Percentiles rank a stretch among this genome's conserved stretches.
Conservation (phyloP, 768 basidiomycete species). For the Tylopilus cervinicoccineus region DNA sequence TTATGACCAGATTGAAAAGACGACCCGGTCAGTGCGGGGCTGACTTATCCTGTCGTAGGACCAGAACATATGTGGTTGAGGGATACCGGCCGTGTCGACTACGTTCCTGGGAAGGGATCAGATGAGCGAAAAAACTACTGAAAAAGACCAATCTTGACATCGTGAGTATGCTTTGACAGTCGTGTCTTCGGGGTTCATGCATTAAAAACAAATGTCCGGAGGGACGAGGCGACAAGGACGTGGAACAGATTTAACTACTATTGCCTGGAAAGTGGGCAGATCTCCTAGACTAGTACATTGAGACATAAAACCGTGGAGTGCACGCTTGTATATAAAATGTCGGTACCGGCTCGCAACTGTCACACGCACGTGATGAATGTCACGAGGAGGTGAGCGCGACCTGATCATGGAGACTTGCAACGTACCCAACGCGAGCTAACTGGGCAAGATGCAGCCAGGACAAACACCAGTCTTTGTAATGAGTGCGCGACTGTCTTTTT, state of each 20-base stretch:
- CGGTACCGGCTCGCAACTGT: too few relatives aligned
- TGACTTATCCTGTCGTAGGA: background rate
- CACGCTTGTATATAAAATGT: too few relatives aligned
- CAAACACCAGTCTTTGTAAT: constrained; percentile 84
- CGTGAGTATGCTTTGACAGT: background rate
- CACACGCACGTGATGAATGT: background rate
- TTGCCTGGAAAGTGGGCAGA: background rate
- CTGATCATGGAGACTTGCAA: background rate
- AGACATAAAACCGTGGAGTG: too few relatives aligned
- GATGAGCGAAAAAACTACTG: background rate
- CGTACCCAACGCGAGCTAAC: background rate
- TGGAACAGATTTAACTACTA: background rate
- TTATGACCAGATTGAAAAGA: background rate
- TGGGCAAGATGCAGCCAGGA: constrained; percentile 30
- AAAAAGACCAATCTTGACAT: background rate
- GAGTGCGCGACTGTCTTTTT: constrained; percentile 43
- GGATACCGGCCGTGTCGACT: background rate
- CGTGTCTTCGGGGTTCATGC: background rate
- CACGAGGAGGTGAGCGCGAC: background rate
- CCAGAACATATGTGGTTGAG: background rate
- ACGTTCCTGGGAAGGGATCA: background rate
- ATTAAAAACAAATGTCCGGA: background rate
- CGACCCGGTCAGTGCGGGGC: background rate
- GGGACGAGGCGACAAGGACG: constrained; percentile 1
- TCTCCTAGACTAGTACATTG: background rate